phyloP scores from a whole-genome alignment of 345 rosid genomes.

The Ailanthus altissimus region DNA sequence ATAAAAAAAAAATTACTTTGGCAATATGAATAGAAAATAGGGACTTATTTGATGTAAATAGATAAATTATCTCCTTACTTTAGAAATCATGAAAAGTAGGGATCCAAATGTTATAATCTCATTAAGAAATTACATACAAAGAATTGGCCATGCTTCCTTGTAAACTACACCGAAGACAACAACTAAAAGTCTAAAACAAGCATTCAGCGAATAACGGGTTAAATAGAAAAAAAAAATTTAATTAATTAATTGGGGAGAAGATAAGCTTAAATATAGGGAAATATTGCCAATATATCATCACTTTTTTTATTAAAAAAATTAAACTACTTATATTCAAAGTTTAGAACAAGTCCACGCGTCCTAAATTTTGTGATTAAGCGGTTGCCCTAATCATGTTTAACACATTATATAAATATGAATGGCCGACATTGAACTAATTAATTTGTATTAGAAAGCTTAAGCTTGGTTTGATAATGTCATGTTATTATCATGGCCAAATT shows the following conservation, averaged over 20 bases:
- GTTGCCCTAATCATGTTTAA: neutral
- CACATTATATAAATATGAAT: neutral
- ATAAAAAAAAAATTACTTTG: too few species aligned
- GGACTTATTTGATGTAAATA: too few species aligned
- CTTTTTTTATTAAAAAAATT: too few species aligned
- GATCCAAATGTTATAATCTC: too few species aligned
- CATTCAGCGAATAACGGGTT: neutral
- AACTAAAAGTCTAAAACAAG: neutral
- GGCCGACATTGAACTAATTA: neutral
- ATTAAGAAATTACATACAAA: too few species aligned
- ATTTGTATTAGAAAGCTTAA: too few species aligned
- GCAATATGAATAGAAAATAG: too few species aligned
- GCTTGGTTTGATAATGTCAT: too few species aligned
- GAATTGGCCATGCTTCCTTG: slow-evolving; percentile 2
- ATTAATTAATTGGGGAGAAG: neutral
- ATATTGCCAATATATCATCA: neutral
- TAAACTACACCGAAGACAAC: neutral
- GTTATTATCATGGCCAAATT: too few species aligned
- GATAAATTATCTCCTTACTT: neutral
- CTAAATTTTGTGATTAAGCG: too few species aligned
- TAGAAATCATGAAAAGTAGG: too few species aligned
- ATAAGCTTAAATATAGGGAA: neutral
- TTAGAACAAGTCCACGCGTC: neutral
- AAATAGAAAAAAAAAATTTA: neutral
- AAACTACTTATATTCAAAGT: too few species aligned